Base-by-base conservation (phyloP, 2,329 filamentous ascomycete genomes). In the Fusarium gaditjirri region DNA sequence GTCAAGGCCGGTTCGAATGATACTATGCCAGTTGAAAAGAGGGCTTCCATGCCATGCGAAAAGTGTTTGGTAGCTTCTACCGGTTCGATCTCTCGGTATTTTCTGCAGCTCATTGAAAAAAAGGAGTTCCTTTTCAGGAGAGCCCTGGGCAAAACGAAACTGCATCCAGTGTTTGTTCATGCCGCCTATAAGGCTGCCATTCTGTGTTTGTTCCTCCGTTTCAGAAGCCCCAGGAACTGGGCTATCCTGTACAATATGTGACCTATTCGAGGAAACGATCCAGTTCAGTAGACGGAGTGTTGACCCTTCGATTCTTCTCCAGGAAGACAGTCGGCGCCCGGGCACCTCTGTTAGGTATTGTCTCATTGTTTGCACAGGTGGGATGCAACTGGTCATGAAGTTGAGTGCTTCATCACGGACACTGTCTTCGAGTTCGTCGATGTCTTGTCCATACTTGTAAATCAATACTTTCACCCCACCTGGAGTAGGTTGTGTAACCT, bases 201-300 rank as follows among this genome's bases (percentile, higher is more conserved):
- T 77, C 62, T 68, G 52, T 33, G 43, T 58, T 53, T 49, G 36
- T 43, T 11, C 63, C 29, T 36, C 47, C 25, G 33, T 14, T 17
- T 36, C 16, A 56, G 52, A 47, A 23, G 43, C 23, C 7, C 68
- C 56, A 19, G 67, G 77, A 13, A 82, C 81, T 46, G 70, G 59
- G 14, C 91, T 89, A 21, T 96, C 91, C 73, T 95, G 91, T 49
- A 95, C 86, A 67, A 98, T 96, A 74, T 92, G 95, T 2, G 95
- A 95, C 49, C 94, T 87, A 76, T 97, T 97, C 0, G 94, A 97
- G 1, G 94, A 93, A 64, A 98, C 89, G 68, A 97, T 93, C 95
- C 95, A 98, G 56, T 93, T 88, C 25, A 98, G 83, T 1, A 97
- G 81, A 25, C 90, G 88, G 6, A 93, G 81, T 1, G 91, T 88